Base-by-base conservation (phyloP, 768 basidiomycete species). In the Tylopilus sp. region DNA sequence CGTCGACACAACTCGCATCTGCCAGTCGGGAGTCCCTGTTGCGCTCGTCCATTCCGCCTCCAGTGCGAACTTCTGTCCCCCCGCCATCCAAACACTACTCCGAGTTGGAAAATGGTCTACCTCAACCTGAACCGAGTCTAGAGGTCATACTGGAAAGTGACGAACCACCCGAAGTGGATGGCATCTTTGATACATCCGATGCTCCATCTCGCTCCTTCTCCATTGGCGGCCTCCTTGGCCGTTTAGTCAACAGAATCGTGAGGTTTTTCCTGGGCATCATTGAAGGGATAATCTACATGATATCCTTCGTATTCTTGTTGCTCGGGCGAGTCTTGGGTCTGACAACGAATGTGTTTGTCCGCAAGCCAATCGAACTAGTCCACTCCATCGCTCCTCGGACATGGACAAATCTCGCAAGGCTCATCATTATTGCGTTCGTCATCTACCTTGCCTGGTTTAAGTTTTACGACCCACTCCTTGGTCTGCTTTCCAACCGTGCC, bases 141-240 rank as follows among this genome's bases (percentile, higher is more conserved):
- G 70, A 79, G 21, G 79, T 83, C 8, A 86, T 89, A 59, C 73
- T 78, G 6, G 88, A 89, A 71, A 73, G 75, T 25, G 81, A 88
- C 3, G 85, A 87, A 61, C 74, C 68, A 23, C 62, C 64, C 17
- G 47, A 44, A 15, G 62, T 69, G 50, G 60, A 61, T 44, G 69
- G 66, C 38, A 41, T 66, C 23, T 45, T 52, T 44, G 53, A 69
- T 44, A 62, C 55, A 23, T 58, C 61, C 46, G 57, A 63, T 33
- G 33, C 53, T 42, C 51, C 25, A 41, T 51, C 20, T 52, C 51
- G 60, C 18, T 50, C 64, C 18, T 77, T 77, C 60, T 78, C 77
- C 0, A 63, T 78, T n/a, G 79, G 79, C 20, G 74, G 74, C 4
- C 48, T 73, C 17, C 66, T 81, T 1, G 79, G 79, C 1, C 63